phyloP scores from a whole-genome alignment of 2,329 filamentous ascomycete genomes.

The Trichoderma atroviride region DNA sequence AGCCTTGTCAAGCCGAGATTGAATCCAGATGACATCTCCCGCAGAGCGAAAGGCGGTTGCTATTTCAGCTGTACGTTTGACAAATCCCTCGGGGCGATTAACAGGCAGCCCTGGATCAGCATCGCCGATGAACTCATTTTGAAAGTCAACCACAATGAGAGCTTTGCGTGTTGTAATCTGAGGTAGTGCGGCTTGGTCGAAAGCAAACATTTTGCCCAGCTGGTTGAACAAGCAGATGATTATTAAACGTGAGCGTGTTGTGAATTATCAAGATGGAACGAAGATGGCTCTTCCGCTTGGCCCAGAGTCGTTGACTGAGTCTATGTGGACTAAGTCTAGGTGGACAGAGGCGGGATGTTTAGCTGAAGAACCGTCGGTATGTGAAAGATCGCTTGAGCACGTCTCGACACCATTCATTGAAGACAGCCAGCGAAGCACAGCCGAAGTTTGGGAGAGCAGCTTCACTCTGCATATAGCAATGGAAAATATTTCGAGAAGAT shows the following conservation, averaged over 20 bases:
- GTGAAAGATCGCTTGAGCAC: background rate
- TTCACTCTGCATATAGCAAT: background rate
- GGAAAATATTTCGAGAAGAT: background rate
- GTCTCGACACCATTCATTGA: background rate
- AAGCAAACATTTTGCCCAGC: conserved; percentile 52
- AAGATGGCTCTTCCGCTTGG: background rate
- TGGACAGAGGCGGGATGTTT: background rate
- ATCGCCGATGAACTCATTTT: conserved; percentile 79
- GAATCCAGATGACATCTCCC: conserved; percentile 80
- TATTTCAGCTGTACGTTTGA: conserved; percentile 67
- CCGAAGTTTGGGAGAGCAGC: background rate
- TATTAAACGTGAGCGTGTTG: background rate
- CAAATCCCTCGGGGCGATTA: conserved; percentile 62
- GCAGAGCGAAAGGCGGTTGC: conserved; percentile 72
- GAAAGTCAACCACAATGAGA: conserved; percentile 81
- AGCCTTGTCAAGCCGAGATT: conserved; percentile 69
- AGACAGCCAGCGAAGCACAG: background rate
- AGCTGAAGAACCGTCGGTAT: background rate
- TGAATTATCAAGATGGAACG: background rate
- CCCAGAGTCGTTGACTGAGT: background rate
- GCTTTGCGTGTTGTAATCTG: conserved; percentile 65
- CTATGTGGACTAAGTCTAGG: too few species aligned
- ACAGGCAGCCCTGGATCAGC: conserved; percentile 68
- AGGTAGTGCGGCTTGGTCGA: conserved; percentile 59
- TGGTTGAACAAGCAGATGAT: background rate